These are phyloP conservation scores for Mariannaea elegans DNA, from an alignment of 2,329 filamentous ascomycete genomes.

Conservation along the genomic window DNA sequence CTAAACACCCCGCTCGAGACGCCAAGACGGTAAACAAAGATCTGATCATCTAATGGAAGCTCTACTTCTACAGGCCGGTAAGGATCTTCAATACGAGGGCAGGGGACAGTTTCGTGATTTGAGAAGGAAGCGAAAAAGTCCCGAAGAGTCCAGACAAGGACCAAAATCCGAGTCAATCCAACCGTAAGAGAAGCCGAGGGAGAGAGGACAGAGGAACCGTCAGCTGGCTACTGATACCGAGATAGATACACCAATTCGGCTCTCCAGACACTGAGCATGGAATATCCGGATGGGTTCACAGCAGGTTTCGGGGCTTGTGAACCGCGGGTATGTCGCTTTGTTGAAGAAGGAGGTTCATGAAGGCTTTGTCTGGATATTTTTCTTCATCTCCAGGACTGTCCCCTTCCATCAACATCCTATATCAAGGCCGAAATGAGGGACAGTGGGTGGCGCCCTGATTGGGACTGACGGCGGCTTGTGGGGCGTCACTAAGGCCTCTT, in stretches of 20 bases:
- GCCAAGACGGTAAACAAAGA: neutral
- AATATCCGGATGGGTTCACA: neutral
- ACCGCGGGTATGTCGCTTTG: neutral
- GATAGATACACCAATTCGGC: neutral
- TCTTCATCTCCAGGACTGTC: neutral
- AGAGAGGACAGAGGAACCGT: neutral
- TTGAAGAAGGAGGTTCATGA: neutral
- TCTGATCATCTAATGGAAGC: neutral
- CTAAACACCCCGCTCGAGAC: neutral
- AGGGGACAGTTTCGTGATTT: too few relatives aligned
- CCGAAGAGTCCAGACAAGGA: neutral
- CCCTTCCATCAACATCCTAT: too few relatives aligned
- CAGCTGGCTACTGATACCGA: neutral
- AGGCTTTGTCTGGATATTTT: neutral
- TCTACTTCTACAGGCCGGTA: too few relatives aligned
- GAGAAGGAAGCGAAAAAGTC: neutral
- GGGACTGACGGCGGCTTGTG: slow-evolving; percentile 26
- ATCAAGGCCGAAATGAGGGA: slow-evolving; percentile 18
- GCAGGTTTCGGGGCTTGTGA: neutral
- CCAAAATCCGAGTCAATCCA: neutral
- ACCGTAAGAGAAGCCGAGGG: neutral
- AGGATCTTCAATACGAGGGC: too few relatives aligned
- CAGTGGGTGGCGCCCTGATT: slow-evolving; percentile 31
- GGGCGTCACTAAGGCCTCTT: slow-evolving; percentile 20
- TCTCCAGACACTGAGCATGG: slow-evolving; percentile 1